A percentile compares a stretch with the other conserved stretches of the same genome.
Conservation (phyloP, 2,329 filamentous ascomycete genomes). For the Diaporthe humulicola region DNA sequence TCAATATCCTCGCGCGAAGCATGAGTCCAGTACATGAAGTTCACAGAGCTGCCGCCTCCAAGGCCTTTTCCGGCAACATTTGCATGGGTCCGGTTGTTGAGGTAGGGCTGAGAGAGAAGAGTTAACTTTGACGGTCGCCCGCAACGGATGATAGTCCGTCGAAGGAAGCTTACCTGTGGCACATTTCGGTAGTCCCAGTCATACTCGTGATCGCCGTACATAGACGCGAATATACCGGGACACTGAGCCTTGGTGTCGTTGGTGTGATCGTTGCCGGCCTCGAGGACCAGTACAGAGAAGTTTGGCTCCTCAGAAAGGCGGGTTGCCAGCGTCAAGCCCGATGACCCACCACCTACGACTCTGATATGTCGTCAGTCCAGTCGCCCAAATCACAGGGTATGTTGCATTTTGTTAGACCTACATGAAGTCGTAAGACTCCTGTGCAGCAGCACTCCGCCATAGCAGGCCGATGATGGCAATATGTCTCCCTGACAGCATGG, state of each 20-base stretch:
- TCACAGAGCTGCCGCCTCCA: slow-evolving; percentile 8
- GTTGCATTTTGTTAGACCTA: neutral
- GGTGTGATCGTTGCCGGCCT: slow-evolving; percentile 9
- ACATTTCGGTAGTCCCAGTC: slow-evolving; percentile 7
- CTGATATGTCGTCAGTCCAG: neutral
- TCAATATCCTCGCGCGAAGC: neutral
- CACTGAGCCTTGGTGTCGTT: slow-evolving; percentile 27
- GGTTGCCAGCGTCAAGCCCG: slow-evolving; percentile 35
- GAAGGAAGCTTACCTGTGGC: neutral
- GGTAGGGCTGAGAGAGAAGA: neutral
- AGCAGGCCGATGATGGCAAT: neutral
- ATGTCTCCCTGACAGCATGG: neutral
- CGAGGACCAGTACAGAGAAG: slow-evolving; percentile 22
- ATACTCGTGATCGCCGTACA: slow-evolving; percentile 22
- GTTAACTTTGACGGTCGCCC: neutral
- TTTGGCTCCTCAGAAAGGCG: slow-evolving; percentile 27
- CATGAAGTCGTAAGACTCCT: slow-evolving; percentile 10
- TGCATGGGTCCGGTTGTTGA: neutral
- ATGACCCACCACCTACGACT: slow-evolving; percentile 35
- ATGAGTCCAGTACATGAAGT: slow-evolving; percentile 16
- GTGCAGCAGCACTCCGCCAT: neutral
- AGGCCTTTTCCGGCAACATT: slow-evolving; percentile 2
- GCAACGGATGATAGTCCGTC: no score
- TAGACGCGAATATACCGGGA: slow-evolving; percentile 2
- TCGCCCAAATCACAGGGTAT: neutral